Evolutionary conservation across 2,329 filamentous ascomycete genomes (phyloP), one percentile per base, ranked within the genome.

Genomic region (Cryphonectria nitschkei): DNA sequence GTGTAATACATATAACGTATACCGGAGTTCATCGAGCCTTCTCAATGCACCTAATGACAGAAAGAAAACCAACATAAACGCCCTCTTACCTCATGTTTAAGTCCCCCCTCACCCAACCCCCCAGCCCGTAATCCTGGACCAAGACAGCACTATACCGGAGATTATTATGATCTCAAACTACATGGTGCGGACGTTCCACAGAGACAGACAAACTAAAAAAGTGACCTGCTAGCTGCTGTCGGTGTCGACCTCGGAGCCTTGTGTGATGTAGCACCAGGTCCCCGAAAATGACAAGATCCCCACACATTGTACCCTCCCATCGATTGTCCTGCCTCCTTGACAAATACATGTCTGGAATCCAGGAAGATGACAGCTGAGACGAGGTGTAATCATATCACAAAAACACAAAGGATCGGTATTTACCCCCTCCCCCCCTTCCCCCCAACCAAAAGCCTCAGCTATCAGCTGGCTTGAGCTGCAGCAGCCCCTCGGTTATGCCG

Each of bases 261-360:
- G 8, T 32, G 34, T 22, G 14, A 34, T 52, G 52, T 37, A n/a
- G 19, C 43, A 56, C 32, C 37, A 39, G 64, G 68, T 39, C 41
- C 16, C 46, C 63, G 68, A 67, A 43, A 52, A 60, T 34, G 39
- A 65, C 4, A 16, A 13, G 14, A 14, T 14, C 39, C 39, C 39
- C 39, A 41, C 1, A 4, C 4, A 34, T 34, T 6, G 34, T 34
- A 6, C 41, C 14, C 2, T 43, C 41, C 14, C 41, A 16, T 16
- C 50, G 62, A 50, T 52, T n/a, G 3, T 41, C 69, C 62, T 64
- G 37, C 50, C 58, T n/a, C 13, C 37, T 8, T 19, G 19, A 43
- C 62, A 67, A 26, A 67, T 72, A 43, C 43, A 32, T 69, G 67
- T 69, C 63, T 67, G 56, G 58, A 34, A 67, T 46, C 16, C 69